These are phyloP conservation scores for Exophiala dermatitidis DNA, from an alignment of 2,329 filamentous ascomycete genomes.

Conservation along the genomic window DNA sequence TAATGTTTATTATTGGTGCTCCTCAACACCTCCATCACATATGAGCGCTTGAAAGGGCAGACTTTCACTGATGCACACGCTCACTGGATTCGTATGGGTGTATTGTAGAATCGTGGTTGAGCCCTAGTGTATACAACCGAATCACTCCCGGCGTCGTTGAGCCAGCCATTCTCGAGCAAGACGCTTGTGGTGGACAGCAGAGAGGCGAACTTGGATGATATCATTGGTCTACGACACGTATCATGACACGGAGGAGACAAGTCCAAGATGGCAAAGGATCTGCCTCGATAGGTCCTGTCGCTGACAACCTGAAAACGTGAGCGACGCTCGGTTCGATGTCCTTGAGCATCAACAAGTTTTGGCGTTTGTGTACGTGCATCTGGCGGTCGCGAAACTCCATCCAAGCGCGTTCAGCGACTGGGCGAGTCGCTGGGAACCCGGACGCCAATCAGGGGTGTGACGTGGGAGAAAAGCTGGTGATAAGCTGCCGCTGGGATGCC, in stretches of 20 bases:
- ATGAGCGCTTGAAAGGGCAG: constrained; percentile 8
- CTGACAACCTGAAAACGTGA: constrained; percentile 3
- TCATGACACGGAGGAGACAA: constrained; percentile 2
- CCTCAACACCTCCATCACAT: constrained; percentile 10
- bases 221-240: constrained; percentile 17
- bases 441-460: constrained; percentile 24
- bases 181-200: not conserved
- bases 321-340: constrained; percentile 15
- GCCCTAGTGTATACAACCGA: not conserved
- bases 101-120: constrained; percentile 3
- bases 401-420: constrained; percentile 17
- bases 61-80: constrained; percentile 2
- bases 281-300: constrained; percentile 12
- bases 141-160: not conserved
- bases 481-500: constrained; percentile 14
- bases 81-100: constrained; percentile 3
- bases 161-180: not conserved
- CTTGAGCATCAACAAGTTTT: not conserved
- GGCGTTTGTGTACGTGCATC: constrained; percentile 5
- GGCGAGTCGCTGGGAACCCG: constrained; percentile 19
- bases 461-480: constrained; percentile 15
- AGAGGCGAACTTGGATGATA: constrained; percentile 4
- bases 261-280: constrained; percentile 7
- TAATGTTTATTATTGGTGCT: constrained; percentile 10
- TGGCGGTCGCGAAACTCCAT: constrained; percentile 9